Evolutionary conservation across 495 filamentous ascomycete species (phyloP).

Genomic region (Aspergillus sclerotiicarbonarius): DNA sequence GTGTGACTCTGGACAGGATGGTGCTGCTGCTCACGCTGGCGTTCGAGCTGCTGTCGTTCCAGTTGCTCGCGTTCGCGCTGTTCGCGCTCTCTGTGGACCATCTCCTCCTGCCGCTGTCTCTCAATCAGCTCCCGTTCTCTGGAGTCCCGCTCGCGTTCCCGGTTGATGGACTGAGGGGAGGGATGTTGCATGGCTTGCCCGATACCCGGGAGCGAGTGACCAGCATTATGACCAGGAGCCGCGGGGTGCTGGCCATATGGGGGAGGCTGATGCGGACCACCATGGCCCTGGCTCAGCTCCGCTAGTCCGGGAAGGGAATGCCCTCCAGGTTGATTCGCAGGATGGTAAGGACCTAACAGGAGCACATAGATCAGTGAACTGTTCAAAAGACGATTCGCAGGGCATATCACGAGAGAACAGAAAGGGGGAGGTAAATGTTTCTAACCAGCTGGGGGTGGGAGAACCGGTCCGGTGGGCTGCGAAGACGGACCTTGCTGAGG

Average conservation of each 20-base stretch:
- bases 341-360: slow-evolving; percentile 42
- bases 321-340: slow-evolving; percentile 43
- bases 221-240: slow-evolving; percentile 40
- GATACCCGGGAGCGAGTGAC: slow-evolving; percentile 52
- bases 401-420: background rate
- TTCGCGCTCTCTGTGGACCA: slow-evolving; percentile 60
- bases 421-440: slow-evolving; percentile 6
- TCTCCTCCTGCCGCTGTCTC: slow-evolving; percentile 57
- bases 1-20: slow-evolving; percentile 80
- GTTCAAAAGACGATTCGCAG: background rate
- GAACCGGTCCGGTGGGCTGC: slow-evolving; percentile 49
- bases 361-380: slow-evolving; percentile 30
- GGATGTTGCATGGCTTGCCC: slow-evolving; percentile 53
- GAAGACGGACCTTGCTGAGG: slow-evolving; percentile 47
- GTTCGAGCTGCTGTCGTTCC: slow-evolving; percentile 54
- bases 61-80: slow-evolving; percentile 65
- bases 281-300: slow-evolving; percentile 50
- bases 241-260: slow-evolving; percentile 44
- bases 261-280: slow-evolving; percentile 48
- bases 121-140: slow-evolving; percentile 49
- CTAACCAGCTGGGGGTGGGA: slow-evolving; percentile 51
- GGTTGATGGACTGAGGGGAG: slow-evolving; percentile 50
- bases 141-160: slow-evolving; percentile 53
- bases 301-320: slow-evolving; percentile 53
- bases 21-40: slow-evolving; percentile 51